Evolutionary conservation across 2,329 filamentous ascomycete genomes (phyloP).

Genomic region (Aspergillus pseudoterreus): DNA sequence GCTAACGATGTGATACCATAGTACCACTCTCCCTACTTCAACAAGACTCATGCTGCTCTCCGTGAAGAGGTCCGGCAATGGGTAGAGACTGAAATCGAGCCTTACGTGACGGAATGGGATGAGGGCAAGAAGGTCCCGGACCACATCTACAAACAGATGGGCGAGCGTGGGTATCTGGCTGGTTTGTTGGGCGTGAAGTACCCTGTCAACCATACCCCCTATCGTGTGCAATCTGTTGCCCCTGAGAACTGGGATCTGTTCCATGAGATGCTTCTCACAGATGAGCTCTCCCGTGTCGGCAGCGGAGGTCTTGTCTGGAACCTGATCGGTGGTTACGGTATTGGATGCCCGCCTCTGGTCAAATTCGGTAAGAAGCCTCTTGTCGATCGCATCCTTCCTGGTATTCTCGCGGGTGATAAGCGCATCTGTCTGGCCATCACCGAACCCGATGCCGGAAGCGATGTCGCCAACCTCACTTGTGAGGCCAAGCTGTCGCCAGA

Average conservation of each 20-base stretch:
- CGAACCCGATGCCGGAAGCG: conserved; percentile 89
- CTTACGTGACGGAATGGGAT: conserved; percentile 92
- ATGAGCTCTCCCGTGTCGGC: conserved; percentile 84
- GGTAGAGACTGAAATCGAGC: conserved; percentile 86
- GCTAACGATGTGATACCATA: conserved; percentile 34
- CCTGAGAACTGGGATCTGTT: conserved; percentile 96
- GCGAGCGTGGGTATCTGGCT: conserved; percentile 84
- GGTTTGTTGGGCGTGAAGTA: conserved; percentile 79
- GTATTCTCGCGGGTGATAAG: conserved; percentile 87
- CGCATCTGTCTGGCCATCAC: conserved; percentile 97
- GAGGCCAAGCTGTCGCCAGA: conserved; percentile 93
- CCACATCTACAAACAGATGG: conserved; percentile 92
- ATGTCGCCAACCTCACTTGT: conserved; percentile 92
- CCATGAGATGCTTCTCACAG: conserved; percentile 93
- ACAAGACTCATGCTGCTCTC: conserved; percentile 86
- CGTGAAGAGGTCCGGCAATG: conserved; percentile 88
- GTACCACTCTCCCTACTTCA: conserved; percentile 97
- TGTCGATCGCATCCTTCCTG: conserved; percentile 82
- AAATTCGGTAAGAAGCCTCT: conserved; percentile 87
- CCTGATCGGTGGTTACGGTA: conserved; percentile 91
- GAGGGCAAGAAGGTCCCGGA: conserved; percentile 87
- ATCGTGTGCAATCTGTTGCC: conserved; percentile 71
- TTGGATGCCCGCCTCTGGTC: conserved; percentile 84
- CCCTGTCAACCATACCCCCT: conserved; percentile 68
- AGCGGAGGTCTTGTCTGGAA: conserved; percentile 97